A percentile compares a stretch with the other conserved stretches of the same genome.
Conservation (phyloP, 352 stramenopile genomes). For the Globisporangium abappressorium region DNA sequence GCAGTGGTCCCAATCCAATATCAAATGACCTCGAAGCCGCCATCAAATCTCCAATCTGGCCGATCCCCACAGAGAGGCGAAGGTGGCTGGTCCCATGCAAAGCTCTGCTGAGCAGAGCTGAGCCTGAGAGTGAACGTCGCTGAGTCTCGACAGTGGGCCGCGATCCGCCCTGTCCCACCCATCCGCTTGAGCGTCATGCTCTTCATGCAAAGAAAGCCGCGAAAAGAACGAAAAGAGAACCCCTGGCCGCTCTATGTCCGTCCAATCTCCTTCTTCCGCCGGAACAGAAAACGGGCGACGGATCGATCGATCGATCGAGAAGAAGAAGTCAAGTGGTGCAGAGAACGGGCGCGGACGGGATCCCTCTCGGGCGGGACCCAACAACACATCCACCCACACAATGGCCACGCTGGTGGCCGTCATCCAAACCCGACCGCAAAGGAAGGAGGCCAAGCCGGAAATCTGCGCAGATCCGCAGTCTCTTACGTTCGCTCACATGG, state of each 20-base stretch:
- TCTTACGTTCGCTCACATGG: not conserved
- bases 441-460: too few species aligned
- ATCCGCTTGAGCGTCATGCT: not conserved
- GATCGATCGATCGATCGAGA: not conserved
- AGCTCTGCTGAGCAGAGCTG: too few species aligned
- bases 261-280: not conserved
- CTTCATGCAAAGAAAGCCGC: not conserved
- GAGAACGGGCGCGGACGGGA: constrained; percentile 1
- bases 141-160: not conserved
- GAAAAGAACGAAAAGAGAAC: not conserved
- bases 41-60: too few species aligned
- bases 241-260: not conserved
- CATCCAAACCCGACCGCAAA: not conserved
- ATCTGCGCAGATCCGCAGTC: not conserved
- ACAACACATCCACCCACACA: not conserved
- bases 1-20: too few species aligned
- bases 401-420: not conserved
- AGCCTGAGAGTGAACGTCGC: not conserved
- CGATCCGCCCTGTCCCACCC: not conserved
- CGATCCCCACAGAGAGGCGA: not conserved
- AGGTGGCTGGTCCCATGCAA: not conserved
- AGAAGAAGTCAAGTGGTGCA: not conserved
- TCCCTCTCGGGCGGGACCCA: not conserved
- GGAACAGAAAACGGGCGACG: not conserved
- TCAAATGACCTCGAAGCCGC: too few species aligned